Conservation (phyloP, 179 eudicot genomes). For the Spergularia azorica region DNA sequence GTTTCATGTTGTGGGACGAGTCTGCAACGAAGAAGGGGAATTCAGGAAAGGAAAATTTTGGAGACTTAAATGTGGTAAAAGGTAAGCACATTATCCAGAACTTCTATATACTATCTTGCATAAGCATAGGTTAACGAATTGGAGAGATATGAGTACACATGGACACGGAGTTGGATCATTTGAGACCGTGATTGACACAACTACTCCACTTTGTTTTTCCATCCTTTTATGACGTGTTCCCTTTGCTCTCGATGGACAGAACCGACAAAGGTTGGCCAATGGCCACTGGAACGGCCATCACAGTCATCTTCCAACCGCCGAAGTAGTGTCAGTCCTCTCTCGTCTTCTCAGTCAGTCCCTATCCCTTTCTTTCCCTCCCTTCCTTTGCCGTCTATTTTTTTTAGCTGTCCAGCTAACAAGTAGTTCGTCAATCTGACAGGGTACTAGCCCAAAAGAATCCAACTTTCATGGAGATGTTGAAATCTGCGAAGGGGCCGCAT, state of each 20-base stretch:
- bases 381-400: not conserved
- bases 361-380: slow-evolving; percentile 4
- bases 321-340: slow-evolving; percentile 63
- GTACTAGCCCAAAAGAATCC: slow-evolving; percentile 57
- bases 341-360: slow-evolving; percentile 84
- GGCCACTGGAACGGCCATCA: slow-evolving; percentile 70
- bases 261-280: slow-evolving; percentile 47
- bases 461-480: slow-evolving; percentile 78
- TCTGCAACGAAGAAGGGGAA: slow-evolving; percentile 66
- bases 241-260: slow-evolving; percentile 39
- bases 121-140: not conserved
- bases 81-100: slow-evolving; percentile 41
- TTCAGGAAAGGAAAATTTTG: slow-evolving; percentile 79
- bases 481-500: slow-evolving; percentile 62
- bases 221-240: not conserved
- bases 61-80: slow-evolving; percentile 45
- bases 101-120: not conserved
- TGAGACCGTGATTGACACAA: not conserved
- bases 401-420: slow-evolving; percentile 14
- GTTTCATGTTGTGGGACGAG: slow-evolving; percentile 92
- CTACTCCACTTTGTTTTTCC: not conserved
- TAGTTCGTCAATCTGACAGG: slow-evolving; percentile 40
- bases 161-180: not conserved
- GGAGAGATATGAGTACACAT: too few species aligned
- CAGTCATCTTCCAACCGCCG: slow-evolving; percentile 67